Conservation (phyloP, 2,329 filamentous ascomycete species). For the Pseudocercospora vitis region DNA sequence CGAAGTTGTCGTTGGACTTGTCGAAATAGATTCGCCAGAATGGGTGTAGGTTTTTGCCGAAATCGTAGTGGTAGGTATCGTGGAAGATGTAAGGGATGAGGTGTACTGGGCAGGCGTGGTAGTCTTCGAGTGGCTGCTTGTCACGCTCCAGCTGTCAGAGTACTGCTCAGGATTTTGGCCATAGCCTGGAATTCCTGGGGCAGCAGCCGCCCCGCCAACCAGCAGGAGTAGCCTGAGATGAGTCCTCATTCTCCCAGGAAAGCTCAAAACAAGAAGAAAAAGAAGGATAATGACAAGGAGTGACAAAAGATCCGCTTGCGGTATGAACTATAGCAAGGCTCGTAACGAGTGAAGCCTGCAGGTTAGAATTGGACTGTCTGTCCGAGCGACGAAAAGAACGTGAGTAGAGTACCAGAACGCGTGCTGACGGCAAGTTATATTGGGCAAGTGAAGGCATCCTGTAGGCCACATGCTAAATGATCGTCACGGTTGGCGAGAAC, state of each 20-base stretch:
- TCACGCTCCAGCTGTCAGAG: not conserved
- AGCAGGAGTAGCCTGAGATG: slow-evolving; percentile 5
- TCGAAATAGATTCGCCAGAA: not conserved
- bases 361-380: not conserved
- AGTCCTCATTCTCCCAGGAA: slow-evolving; percentile 15
- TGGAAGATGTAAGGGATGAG: not conserved
- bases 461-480: slow-evolving; percentile 5
- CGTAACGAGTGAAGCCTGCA: slow-evolving; percentile 16
- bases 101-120: not conserved
- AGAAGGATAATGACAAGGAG: not conserved
- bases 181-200: slow-evolving; percentile 6
- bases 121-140: not conserved
- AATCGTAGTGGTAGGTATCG: not conserved
- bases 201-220: slow-evolving; percentile 9
- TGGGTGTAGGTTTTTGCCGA: not conserved
- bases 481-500: not conserved
- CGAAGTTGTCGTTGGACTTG: not conserved
- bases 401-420: not conserved
- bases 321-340: slow-evolving; percentile 7
- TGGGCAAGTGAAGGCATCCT: slow-evolving; percentile 1
- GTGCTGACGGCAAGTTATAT: no score
- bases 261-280: not conserved
- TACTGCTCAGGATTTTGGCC: slow-evolving; percentile 7
- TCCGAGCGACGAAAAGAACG: slow-evolving; percentile 3
- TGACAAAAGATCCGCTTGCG: not conserved